A percentile compares a stretch with the other conserved stretches of the same genome.
These are phyloP conservation scores for Spiromastix sp. DNA, from an alignment of 2,329 filamentous ascomycete genomes.

Conservation along the genomic window DNA sequence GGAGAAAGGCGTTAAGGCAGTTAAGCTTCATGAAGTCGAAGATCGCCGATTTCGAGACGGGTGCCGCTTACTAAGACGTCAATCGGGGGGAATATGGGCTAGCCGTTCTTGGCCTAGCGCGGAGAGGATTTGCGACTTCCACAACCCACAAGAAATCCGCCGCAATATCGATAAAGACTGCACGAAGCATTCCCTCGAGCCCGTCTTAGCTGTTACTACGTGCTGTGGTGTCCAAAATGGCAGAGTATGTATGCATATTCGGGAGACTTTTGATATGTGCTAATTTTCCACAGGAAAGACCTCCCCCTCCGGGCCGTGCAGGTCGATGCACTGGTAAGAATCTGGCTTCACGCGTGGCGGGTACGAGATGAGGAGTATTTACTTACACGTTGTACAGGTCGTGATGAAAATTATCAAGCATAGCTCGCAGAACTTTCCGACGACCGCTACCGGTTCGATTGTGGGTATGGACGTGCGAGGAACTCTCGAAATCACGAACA, in stretches of 20 bases:
- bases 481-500: conserved; percentile 83
- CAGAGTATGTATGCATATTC: conserved; percentile 9
- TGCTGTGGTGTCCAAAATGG: conserved; percentile 9
- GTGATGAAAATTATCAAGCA: conserved; percentile 99
- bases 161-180: conserved; percentile 1
- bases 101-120: conserved; percentile 1
- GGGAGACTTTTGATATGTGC: neutral
- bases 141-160: conserved; percentile 5
- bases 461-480: conserved; percentile 85
- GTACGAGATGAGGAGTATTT: conserved; percentile 5
- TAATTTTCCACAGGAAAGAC: conserved; percentile 44
- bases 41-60: too few species aligned
- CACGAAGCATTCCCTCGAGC: neutral
- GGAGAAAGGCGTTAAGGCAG: too few species aligned
- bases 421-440: conserved; percentile 78
- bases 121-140: conserved; percentile 4
- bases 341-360: conserved; percentile 13
- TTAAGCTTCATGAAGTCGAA: too few species aligned
- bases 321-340: conserved; percentile 78
- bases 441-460: conserved; percentile 76
- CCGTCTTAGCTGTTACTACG: neutral
- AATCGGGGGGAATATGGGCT: neutral
- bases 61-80: neutral
- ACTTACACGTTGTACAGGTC: conserved; percentile 46
- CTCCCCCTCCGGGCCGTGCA: conserved; percentile 74